phyloP scores from a whole-genome alignment of 768 basidiomycete genomes.

The Austroboletus festivus region DNA sequence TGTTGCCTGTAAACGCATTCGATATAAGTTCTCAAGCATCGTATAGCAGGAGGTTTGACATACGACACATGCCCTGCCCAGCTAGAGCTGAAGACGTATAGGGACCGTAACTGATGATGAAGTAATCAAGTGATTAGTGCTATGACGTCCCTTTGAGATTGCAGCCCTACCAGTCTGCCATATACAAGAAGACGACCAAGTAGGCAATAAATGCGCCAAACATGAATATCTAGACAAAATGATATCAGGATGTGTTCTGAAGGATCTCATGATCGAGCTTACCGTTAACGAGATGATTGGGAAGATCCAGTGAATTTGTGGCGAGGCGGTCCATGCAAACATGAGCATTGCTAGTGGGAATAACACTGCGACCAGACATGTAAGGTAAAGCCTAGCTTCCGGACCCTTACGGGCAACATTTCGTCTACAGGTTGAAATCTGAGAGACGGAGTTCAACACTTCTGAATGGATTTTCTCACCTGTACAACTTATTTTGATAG shows the following conservation, averaged over 20 bases:
- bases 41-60: slow-evolving; percentile 15
- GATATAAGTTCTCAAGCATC: not conserved
- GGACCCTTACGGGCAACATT: slow-evolving; percentile 34
- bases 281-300: slow-evolving; percentile 19
- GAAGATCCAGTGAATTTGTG: slow-evolving; percentile 57
- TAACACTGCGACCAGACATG: slow-evolving; percentile 51
- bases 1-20: slow-evolving; percentile 37
- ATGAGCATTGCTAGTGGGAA: slow-evolving; percentile 62
- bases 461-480: slow-evolving; percentile 26
- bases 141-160: not conserved
- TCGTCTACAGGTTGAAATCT: slow-evolving; percentile 21
- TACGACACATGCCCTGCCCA: slow-evolving; percentile 57
- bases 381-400: slow-evolving; percentile 58
- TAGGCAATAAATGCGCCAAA: slow-evolving; percentile 53
- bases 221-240: slow-evolving; percentile 39
- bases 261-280: not conserved
- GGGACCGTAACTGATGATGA: slow-evolving; percentile 41
- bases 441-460: slow-evolving; percentile 7
- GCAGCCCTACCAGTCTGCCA: slow-evolving; percentile 54
- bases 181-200: slow-evolving; percentile 51
- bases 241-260: not conserved
- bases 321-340: slow-evolving; percentile 64
- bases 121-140: not conserved
- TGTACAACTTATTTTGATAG: slow-evolving; percentile 47
- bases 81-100: slow-evolving; percentile 68